Conservation (phyloP, 2,329 filamentous ascomycete genomes). For the Alternaria postmessia region DNA sequence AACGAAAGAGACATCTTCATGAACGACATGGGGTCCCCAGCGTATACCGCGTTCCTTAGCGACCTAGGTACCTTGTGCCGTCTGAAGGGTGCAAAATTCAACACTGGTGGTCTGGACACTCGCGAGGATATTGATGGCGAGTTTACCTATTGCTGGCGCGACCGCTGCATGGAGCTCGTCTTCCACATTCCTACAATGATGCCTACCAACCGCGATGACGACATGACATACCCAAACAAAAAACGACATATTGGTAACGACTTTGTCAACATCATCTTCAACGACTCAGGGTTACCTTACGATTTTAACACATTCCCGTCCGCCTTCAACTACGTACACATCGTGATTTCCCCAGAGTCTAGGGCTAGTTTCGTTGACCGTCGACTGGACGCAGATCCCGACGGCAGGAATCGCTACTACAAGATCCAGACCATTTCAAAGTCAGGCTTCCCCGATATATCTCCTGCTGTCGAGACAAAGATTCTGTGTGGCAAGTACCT, state of each 20-base stretch:
- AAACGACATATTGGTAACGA: constrained; percentile 97
- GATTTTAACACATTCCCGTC: constrained; percentile 91
- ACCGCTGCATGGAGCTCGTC: constrained; percentile 91
- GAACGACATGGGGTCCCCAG: constrained; percentile 84
- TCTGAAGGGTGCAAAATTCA: constrained; percentile 84
- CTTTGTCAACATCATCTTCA: constrained; percentile 98
- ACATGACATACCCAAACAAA: constrained; percentile 78
- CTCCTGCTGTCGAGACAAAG: constrained; percentile 86
- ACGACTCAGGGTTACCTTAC: constrained; percentile 91
- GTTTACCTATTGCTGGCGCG: constrained; percentile 92
- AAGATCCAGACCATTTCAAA: constrained; percentile 89
- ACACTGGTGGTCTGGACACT: constrained; percentile 89
- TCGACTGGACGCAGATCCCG: constrained; percentile 52
- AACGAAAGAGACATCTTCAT: constrained; percentile 83
- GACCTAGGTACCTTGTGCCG: constrained; percentile 82
- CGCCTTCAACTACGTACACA: constrained; percentile 96
- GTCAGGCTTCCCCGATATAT: constrained; percentile 89
- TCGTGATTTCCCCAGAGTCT: constrained; percentile 90
- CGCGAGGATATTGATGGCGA: constrained; percentile 81
- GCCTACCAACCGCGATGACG: constrained; percentile 83
- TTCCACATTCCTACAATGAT: constrained; percentile 98
- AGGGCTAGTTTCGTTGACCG: constrained; percentile 75
- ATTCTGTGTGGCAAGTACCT: constrained; percentile 85
- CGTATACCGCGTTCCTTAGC: constrained; percentile 86
- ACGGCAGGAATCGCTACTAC: constrained; percentile 70